Conservation (phyloP, 257 asterid species). For the Plantago elongata region DNA sequence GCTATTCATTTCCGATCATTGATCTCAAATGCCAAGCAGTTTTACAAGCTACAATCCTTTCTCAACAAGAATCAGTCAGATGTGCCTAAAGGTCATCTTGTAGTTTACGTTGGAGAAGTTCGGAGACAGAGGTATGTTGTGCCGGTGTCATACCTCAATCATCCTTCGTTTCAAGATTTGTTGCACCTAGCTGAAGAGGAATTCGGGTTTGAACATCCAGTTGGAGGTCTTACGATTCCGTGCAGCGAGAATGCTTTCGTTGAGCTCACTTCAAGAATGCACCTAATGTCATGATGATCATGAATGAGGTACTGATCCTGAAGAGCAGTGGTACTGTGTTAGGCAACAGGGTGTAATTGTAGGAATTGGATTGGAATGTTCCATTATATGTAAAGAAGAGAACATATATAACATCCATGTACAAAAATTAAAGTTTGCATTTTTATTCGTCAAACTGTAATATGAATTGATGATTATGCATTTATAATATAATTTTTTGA, state of each 20-base stretch:
- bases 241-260: constrained; percentile 43
- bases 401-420: no score
- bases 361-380: no score
- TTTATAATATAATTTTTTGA: no score
- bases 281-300: constrained; percentile 16
- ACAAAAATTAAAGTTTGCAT: no score
- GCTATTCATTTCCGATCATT: constrained; percentile 37
- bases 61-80: constrained; percentile 24
- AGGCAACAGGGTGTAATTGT: no score
- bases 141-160: constrained; percentile 45
- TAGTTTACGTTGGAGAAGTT: constrained; percentile 34
- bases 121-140: constrained; percentile 39
- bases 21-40: constrained; percentile 35
- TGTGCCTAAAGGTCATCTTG: constrained; percentile 46
- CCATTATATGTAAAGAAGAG: constrained; percentile 6
- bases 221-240: constrained; percentile 41
- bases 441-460: no score
- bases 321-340: background rate
- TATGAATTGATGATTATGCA: no score
- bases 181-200: constrained; percentile 41
- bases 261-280: constrained; percentile 38
- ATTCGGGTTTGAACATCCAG: constrained; percentile 39
- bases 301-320: constrained; percentile 5
- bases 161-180: constrained; percentile 44
- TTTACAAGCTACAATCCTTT: constrained; percentile 38